Evolutionary conservation across 371 early-diverging fungal genomes (phyloP), one percentile per base, ranked within the genome.

Genomic region (Chytridiales sp.): DNA sequence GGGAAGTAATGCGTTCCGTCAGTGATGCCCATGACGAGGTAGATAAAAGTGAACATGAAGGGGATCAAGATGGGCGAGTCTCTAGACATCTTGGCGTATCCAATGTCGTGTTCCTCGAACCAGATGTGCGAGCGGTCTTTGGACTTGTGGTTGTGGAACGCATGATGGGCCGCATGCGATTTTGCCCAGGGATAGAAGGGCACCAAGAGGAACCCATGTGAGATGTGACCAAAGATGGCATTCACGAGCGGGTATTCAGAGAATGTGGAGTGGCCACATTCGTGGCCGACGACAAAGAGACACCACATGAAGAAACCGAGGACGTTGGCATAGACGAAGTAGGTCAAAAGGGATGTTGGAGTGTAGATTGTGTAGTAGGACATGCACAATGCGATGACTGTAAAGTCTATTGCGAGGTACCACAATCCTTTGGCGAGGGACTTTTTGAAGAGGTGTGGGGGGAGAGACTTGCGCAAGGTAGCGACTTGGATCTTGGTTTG

Each of bases 151-250:
- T 72, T 59, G 58, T 68, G 67, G 66, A 52, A 64, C 4, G 62
- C 61, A 48, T 73, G 69, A 65, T 73, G 73, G 29, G 62, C 58
- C 6, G 72, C 66, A 61, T 75, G 76, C 36, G 62, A 61, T 41
- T 64, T 61, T 19, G 64, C 67, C 76, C 76, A 75, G 6, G 72
- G 70, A 60, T 62, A 70, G 63, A 70, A 75, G 5, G 76, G 76
- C 19, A 75, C 72, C 30, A 72, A 56, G n/a, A 75, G 51, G 61
- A 64, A 63, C 13, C 72, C 69, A 61, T 75, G 76, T 31, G 66
- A 42, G 6, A 75, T 24, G 58, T 68, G 67, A 21, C 76, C 76
- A 26, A 72, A 46, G 39, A 58, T 38, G 21, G 61, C 61, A 59
- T 75, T 75, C 54, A 75, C 21, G n/a, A 36, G 27, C 50, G 61